Conservation (phyloP, 129 eudicot genomes). For the Scalesia atractyloides region DNA sequence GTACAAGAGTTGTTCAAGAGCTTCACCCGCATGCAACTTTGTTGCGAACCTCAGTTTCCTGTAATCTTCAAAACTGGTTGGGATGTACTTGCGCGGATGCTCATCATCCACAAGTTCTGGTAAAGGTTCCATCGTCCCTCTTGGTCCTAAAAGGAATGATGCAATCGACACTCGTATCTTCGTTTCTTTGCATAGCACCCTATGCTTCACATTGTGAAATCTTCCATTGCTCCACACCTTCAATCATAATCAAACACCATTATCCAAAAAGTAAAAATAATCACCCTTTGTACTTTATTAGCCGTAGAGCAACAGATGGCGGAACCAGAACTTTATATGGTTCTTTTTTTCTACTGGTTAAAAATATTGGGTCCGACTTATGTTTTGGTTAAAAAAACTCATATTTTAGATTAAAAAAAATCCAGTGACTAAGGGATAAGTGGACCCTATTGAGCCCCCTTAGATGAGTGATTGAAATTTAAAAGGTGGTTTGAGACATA, state of each 20-base stretch:
- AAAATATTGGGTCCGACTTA: too few relatives aligned
- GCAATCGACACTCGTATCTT: conserved; percentile 67
- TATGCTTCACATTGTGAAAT: conserved; percentile 64
- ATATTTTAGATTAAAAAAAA: too few relatives aligned
- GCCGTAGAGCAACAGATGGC: too few relatives aligned
- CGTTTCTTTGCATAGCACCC: conserved; percentile 73
- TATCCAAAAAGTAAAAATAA: neutral
- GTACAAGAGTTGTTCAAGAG: conserved; percentile 46
- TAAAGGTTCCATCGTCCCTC: conserved; percentile 49
- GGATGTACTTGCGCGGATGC: conserved; percentile 59
- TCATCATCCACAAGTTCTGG: conserved; percentile 54
- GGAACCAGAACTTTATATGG: too few relatives aligned
- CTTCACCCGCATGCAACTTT: conserved; percentile 63
- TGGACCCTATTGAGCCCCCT: too few relatives aligned
- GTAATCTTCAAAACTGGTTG: conserved; percentile 55
- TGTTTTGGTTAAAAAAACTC: too few relatives aligned
- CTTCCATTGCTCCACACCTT: conserved; percentile 91
- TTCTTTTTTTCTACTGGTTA: too few relatives aligned
- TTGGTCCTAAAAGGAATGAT: conserved; percentile 72
- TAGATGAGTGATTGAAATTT: too few relatives aligned
- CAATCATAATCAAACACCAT: conserved; percentile 1
- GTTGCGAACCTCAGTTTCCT: conserved; percentile 49
- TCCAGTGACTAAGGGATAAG: too few relatives aligned
- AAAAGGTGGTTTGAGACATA: conserved; percentile 29
- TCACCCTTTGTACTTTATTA: too few relatives aligned